Base-by-base conservation (phyloP, 805 yeast genomes). In the Millerago galiae region DNA sequence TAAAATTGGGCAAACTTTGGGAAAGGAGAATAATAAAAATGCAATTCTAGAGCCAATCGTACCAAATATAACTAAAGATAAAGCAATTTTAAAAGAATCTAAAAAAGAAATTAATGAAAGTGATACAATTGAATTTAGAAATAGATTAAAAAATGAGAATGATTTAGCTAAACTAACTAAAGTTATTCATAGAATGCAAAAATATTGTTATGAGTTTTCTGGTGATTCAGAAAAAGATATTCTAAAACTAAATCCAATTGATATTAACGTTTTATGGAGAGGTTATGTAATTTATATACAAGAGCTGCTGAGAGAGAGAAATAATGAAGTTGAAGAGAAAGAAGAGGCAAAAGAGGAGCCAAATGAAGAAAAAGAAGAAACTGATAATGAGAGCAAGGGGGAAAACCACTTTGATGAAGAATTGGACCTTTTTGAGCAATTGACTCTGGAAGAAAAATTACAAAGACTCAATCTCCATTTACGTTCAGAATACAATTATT, bases 1-100 rank as follows among this genome's bases (percentile, higher is more conserved):
- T 52, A 66, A 62, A 41, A 53, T 68, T 3, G 82, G 81, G 15
- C 63, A 67, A 21, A 51, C 67, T 0, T 56, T 75, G 14, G 81
- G 82, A 0, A 48, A 40, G 17, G 44, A 52, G 12, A 46, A 37
- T 21, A n/a, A 42, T 26, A 26, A 46, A 17, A 48, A 51, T 5
- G 65, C 63, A 0, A 21, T 61, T 5, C 31, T 41, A 5, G 67
- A 58, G 36, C 74, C 76, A 1, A 51, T 70, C 8, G 8, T 53
- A 11, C 49, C 50, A 8, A 54, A 55, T 35, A 44, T 40, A 37
- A 38, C 12, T 56, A 54, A 12, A 13, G 27, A 15, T 18, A 14
- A 25, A 16, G 21, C 24, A 16, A 45, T 39, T 21, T 21, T 21
- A 21, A 21, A 21, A 21, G 24, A 21, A 21, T 5, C 24, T 21